These are phyloP conservation scores for Colletotrichum sansevieriae DNA, from an alignment of 2,329 filamentous ascomycete genomes.

Conservation along the genomic window DNA sequence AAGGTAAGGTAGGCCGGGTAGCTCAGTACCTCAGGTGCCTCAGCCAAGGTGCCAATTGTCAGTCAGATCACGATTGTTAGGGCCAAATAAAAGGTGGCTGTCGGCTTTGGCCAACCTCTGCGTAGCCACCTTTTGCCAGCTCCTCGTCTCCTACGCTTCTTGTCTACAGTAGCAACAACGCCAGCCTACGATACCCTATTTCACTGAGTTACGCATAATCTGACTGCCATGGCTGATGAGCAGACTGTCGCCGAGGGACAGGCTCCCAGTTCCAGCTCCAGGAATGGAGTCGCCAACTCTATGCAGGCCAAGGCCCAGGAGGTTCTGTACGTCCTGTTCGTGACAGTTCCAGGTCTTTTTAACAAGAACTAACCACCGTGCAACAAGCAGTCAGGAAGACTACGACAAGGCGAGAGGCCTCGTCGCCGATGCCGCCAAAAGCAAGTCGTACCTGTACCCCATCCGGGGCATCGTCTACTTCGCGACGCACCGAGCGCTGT, in stretches of 20 bases:
- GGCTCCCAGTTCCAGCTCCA: conserved; percentile 18
- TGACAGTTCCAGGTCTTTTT: too few relatives aligned
- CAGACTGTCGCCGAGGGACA: conserved; percentile 30
- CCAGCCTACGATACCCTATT: background rate
- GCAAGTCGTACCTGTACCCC: conserved; percentile 81
- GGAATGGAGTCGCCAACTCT: conserved; percentile 51
- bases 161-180: background rate
- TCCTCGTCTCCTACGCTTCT: background rate
- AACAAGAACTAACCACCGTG: conserved; percentile 35
- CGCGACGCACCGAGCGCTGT: conserved; percentile 65
- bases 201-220: background rate
- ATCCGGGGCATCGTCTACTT: conserved; percentile 78
- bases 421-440: conserved; percentile 77
- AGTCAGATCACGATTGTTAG: conserved; percentile 35
- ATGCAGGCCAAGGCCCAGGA: conserved; percentile 62
- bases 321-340: conserved; percentile 57
- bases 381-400: conserved; percentile 73
- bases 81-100: conserved; percentile 28
- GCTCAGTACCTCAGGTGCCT: conserved; percentile 2
- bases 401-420: conserved; percentile 74
- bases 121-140: background rate
- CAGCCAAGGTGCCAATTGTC: background rate
- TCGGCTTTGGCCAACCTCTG: background rate
- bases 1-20: background rate
- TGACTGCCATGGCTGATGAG: conserved; percentile 30